phyloP scores from a whole-genome alignment of 192 early-diverging fungal genomes.

The Linnemannia exigua region DNA sequence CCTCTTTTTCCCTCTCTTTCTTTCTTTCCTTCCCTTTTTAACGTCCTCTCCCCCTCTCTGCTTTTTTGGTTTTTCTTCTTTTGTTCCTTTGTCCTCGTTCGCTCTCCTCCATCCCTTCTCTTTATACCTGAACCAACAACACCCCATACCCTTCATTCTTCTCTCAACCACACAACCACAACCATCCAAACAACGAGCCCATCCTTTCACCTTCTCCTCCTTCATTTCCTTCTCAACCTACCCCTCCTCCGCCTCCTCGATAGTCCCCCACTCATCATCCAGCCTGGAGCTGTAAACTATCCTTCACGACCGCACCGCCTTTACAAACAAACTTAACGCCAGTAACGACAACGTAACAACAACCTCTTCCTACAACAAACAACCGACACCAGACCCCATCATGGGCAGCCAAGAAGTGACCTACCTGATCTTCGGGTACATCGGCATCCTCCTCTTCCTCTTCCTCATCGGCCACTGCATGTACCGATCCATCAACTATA shows the following conservation, averaged over 20 bases:
- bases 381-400: no score
- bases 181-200: background rate
- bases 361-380: background rate
- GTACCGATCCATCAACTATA: constrained; percentile 33
- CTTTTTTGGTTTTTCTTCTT: background rate
- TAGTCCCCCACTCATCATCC: background rate
- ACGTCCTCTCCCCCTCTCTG: background rate
- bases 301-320: constrained; percentile 4
- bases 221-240: background rate
- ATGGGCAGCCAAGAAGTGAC: constrained; percentile 20
- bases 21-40: background rate
- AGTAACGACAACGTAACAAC: background rate
- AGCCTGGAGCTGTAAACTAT: background rate
- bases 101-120: background rate
- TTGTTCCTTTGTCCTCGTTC: background rate
- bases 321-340: background rate
- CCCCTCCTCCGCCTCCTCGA: background rate
- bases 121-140: no score
- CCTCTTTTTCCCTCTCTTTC: background rate
- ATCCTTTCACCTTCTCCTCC: background rate
- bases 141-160: no score
- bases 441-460: constrained; percentile 34
- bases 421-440: constrained; percentile 30
- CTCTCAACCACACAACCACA: background rate
- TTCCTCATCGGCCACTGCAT: constrained; percentile 27